Conservation (phyloP, 805 yeast species). For the Kodamaea sagamina region DNA sequence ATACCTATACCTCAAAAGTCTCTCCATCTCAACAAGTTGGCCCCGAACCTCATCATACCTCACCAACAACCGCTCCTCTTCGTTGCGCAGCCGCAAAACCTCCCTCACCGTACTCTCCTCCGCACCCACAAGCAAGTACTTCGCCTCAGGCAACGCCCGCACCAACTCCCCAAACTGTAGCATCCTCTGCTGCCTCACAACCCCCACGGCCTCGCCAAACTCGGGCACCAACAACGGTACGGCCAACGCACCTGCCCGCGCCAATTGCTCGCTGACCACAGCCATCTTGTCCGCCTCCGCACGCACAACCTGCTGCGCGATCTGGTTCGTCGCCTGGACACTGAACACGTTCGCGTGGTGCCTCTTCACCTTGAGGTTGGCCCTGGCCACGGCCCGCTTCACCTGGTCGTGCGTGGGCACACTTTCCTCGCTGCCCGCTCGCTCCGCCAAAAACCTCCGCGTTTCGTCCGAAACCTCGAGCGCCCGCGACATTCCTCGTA, state of each 20-base stretch:
- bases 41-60: slow-evolving; percentile 24
- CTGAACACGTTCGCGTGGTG: slow-evolving; percentile 31
- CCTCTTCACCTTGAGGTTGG: slow-evolving; percentile 26
- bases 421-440: slow-evolving; percentile 14
- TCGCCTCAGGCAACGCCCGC: slow-evolving; percentile 35
- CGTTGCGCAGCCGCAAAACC: too few species aligned
- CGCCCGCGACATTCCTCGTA: slow-evolving; percentile 32
- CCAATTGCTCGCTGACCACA: slow-evolving; percentile 30
- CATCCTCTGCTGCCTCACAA: slow-evolving; percentile 15
- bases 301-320: slow-evolving; percentile 38
- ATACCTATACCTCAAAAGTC: slow-evolving; percentile 26
- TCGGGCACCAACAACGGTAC: slow-evolving; percentile 33
- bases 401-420: slow-evolving; percentile 15
- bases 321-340: slow-evolving; percentile 36
- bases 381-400: slow-evolving; percentile 23
- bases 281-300: slow-evolving; percentile 32
- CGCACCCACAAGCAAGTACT: slow-evolving; percentile 26
- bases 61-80: slow-evolving; percentile 4
- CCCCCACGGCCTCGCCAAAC: slow-evolving; percentile 17
- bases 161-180: slow-evolving; percentile 27
- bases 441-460: slow-evolving; percentile 4
- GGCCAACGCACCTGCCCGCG: slow-evolving; percentile 21
- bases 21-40: slow-evolving; percentile 20
- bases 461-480: slow-evolving; percentile 22
- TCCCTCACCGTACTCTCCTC: slow-evolving; percentile 8